A percentile compares a stretch with the other conserved stretches of the same genome.
phyloP scores from a whole-genome alignment of 352 stramenopile species.

The Lagenidium giganteum region DNA sequence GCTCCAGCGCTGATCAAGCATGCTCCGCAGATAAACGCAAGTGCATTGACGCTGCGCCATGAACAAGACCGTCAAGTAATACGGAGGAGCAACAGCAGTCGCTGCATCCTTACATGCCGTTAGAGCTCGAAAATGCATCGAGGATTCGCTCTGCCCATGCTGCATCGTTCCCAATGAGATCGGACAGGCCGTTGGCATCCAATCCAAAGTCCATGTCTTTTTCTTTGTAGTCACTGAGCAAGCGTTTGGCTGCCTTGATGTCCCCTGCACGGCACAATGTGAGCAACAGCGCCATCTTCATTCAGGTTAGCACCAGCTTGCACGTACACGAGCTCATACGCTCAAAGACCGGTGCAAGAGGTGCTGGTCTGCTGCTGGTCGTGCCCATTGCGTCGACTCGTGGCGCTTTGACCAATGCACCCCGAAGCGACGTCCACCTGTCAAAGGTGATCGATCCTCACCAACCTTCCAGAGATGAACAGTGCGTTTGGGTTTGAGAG shows the following conservation, averaged over 20 bases:
- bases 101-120: constrained; percentile 58
- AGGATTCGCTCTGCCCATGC: constrained; percentile 50
- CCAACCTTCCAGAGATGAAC: no score
- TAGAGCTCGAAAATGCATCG: constrained; percentile 47
- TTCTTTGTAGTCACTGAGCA: constrained; percentile 67
- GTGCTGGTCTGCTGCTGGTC: no score
- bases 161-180: constrained; percentile 44
- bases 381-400: no score
- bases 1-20: constrained; percentile 34
- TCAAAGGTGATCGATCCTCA: no score
- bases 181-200: constrained; percentile 36
- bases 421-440: no score
- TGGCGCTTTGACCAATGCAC: no score
- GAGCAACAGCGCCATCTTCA: neutral
- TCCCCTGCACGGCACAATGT: constrained; percentile 45
- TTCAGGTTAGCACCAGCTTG: neutral
- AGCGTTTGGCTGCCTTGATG: constrained; percentile 32
- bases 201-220: constrained; percentile 74
- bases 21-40: constrained; percentile 60
- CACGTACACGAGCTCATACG: no score
- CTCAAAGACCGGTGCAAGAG: no score
- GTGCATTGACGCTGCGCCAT: constrained; percentile 42
- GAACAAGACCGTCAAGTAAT: neutral
- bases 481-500: no score
- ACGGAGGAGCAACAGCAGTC: neutral